These are phyloP conservation scores for Carex myosuroides DNA, from an alignment of 176 grass and related monocot genomes.

Conservation along the genomic window DNA sequence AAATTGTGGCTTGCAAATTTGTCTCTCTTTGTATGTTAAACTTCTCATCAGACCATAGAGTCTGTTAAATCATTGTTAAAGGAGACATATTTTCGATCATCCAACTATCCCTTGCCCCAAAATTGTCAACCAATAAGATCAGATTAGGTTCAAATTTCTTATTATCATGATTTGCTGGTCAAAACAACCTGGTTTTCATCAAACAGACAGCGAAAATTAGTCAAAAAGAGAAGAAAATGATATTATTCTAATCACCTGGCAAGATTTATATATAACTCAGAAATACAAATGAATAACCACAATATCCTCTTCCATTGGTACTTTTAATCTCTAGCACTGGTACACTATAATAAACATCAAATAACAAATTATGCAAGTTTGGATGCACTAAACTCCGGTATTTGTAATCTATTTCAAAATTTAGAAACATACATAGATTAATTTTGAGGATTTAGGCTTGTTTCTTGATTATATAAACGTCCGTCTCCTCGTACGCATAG, in stretches of 20 bases:
- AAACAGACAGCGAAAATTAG: background rate
- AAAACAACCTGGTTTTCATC: background rate
- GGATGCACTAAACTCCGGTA: background rate
- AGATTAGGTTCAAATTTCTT: background rate
- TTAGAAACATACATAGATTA: background rate
- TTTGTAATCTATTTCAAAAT: background rate
- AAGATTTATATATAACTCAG: background rate
- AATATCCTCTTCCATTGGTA: background rate
- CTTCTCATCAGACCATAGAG: too few relatives aligned
- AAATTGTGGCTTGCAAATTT: background rate
- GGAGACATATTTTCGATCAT: background rate
- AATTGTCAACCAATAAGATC: background rate
- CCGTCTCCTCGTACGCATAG: constrained; percentile 69
- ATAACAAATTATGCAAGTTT: background rate
- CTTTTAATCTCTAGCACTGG: background rate
- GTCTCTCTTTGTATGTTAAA: background rate
- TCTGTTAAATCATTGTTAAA: background rate
- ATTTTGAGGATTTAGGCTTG: constrained; percentile 17
- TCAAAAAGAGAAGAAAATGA: background rate
- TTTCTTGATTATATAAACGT: constrained; percentile 68
- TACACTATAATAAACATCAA: background rate
- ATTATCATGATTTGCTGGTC: background rate
- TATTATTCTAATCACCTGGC: background rate
- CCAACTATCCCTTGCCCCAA: background rate
- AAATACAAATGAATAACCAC: background rate